Evolutionary conservation across 306 rosid genomes (phyloP).

Genomic region (Prosopis cineraria): DNA sequence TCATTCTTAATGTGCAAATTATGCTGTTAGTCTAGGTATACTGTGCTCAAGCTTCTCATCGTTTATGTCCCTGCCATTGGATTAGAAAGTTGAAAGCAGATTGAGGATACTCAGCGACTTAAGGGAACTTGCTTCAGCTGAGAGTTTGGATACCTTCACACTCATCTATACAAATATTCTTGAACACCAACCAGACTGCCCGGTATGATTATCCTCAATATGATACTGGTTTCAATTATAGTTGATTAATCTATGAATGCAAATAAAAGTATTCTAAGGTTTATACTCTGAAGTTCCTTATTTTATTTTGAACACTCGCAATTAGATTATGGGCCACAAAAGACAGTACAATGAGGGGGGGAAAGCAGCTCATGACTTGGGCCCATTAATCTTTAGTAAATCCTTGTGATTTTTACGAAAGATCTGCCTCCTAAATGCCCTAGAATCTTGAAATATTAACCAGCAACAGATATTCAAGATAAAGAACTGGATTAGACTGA

Average conservation of each 20-base stretch:
- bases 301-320: not conserved
- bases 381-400: not conserved
- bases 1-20: constrained; percentile 16
- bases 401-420: not conserved
- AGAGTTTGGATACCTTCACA: constrained; percentile 87
- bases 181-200: constrained; percentile 98
- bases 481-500: not conserved
- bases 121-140: constrained; percentile 97
- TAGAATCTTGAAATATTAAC: not conserved
- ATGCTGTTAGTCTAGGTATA: constrained; percentile 1
- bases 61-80: constrained; percentile 34
- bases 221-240: constrained; percentile 18
- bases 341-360: too few relatives aligned
- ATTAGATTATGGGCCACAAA: not conserved
- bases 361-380: not conserved
- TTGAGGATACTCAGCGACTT: constrained; percentile 77
- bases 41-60: constrained; percentile 27
- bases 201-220: constrained; percentile 59
- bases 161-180: constrained; percentile 92
- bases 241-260: constrained; percentile 5
- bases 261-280: not conserved
- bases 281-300: not conserved
- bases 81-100: constrained; percentile 90
- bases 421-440: not conserved
- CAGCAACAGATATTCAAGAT: not conserved